phyloP scores from a whole-genome alignment of 768 basidiomycete genomes.

The Lactarius indigo region DNA sequence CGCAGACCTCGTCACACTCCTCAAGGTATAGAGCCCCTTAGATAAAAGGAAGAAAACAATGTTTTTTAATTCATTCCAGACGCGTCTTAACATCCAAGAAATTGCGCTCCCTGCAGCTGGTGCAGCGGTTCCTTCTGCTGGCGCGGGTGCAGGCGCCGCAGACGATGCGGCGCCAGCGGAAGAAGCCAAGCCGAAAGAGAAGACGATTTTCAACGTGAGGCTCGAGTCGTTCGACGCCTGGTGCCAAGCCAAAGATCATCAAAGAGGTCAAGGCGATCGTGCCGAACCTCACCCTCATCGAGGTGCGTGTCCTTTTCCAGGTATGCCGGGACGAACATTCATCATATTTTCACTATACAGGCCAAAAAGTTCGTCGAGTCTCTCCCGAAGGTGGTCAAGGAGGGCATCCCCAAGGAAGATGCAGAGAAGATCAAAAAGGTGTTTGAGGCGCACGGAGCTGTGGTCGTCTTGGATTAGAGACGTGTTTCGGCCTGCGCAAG shows the following conservation, averaged over 20 bases:
- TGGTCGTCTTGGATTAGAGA: constrained; percentile 79
- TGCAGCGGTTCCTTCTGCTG: constrained; percentile 51
- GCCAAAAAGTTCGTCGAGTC: constrained; percentile 99
- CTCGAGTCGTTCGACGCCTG: constrained; percentile 91
- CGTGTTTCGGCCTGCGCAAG: not conserved
- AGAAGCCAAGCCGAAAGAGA: constrained; percentile 88
- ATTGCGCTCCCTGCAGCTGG: constrained; percentile 86
- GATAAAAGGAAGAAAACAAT: not conserved
- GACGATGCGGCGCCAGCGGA: constrained; percentile 40
- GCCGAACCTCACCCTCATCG: constrained; percentile 94
- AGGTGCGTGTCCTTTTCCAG: constrained; percentile 52
- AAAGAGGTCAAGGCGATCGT: constrained; percentile 95
- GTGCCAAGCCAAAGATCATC: constrained; percentile 94
- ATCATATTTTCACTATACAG: constrained; percentile 39
- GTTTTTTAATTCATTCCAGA: constrained; percentile 43
- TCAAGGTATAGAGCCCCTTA: constrained; percentile 66
- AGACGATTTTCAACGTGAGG: constrained; percentile 94
- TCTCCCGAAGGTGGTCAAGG: constrained; percentile 88
- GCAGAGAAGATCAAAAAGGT: constrained; percentile 93
- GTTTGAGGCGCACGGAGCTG: constrained; percentile 87
- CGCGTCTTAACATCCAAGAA: constrained; percentile 94
- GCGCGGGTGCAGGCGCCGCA: constrained; percentile 54
- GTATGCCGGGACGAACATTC: not conserved
- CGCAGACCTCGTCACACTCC: constrained; percentile 84
- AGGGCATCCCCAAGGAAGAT: constrained; percentile 93